Base-by-base conservation (phyloP, 805 yeast genomes). In the Yarrowia sp. region DNA sequence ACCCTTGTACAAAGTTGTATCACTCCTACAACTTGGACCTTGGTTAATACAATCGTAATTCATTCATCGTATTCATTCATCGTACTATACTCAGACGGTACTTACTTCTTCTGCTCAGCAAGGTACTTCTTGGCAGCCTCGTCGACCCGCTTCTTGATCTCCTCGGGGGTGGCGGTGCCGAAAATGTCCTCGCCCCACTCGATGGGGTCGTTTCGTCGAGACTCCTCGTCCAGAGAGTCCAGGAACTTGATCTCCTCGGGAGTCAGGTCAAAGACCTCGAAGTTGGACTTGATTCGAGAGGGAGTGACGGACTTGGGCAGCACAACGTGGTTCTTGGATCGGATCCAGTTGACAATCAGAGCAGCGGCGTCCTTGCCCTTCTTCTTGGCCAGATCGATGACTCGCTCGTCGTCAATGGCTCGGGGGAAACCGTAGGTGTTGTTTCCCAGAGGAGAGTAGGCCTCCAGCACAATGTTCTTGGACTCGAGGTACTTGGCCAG, bases 221-320 rank as follows among this genome's bases (percentile, higher is more conserved):
- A 53, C 68, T 69, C 65, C 66, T 72, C 71, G 46, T 73, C 74
- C n/a, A 73, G 71, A 14, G 65, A 30, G 39, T 55, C 68, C n/a
- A 73, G 53, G 66, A 68, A 60, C 52, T 75, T 74, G 38, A 83
- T 66, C 43, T 81, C 86, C 50, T 78, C 81, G 13, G 73, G 70
- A 9, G 82, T 72, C 14, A 91, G 81, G 66, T 85, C 82, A 68
- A 87, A 80, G 70, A 83, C 83, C 46, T 79, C 72, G 77, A 90
- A 81, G 80, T 90, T 90, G 71, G 81, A 82, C 65, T 79, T 69
- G 72, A 90, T 80, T 79, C 96, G 84, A 68, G 82, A 85, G 73
- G 85, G 84, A 74, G 87, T 84, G 74, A 87, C 87, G 9, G 92
- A 87, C 79, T 90, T 90, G 77, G 96, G 96, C 79, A 90, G 89